Evolutionary conservation across 768 basidiomycete genomes (phyloP).

Genomic region (Pulveroboletus sp.): DNA sequence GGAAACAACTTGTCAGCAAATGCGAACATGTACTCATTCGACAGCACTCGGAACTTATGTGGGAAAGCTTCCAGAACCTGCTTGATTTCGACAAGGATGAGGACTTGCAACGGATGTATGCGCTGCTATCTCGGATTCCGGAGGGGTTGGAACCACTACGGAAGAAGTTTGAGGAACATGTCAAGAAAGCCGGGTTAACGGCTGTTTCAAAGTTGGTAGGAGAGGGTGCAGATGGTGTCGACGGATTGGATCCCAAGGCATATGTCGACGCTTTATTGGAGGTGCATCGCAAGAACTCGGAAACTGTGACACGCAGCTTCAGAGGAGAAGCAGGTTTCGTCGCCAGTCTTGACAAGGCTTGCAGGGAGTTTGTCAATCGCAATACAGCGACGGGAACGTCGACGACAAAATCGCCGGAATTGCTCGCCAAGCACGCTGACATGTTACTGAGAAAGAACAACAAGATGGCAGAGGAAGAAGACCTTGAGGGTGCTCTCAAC

Average conservation of each 20-base stretch:
- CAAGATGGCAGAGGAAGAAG: slow-evolving; percentile 89
- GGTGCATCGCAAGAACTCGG: slow-evolving; percentile 88
- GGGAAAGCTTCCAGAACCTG: slow-evolving; percentile 86
- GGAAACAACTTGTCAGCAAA: slow-evolving; percentile 71
- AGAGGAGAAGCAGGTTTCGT: slow-evolving; percentile 91
- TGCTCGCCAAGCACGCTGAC: slow-evolving; percentile 90
- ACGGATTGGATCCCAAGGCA: slow-evolving; percentile 81
- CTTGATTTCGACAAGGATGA: slow-evolving; percentile 93
- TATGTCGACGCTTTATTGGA: slow-evolving; percentile 92
- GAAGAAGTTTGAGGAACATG: slow-evolving; percentile 92
- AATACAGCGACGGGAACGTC: slow-evolving; percentile 88
- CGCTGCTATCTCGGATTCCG: slow-evolving; percentile 82
- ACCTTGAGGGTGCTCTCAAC: slow-evolving; percentile 84
- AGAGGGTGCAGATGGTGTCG: slow-evolving; percentile 48
- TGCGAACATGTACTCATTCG: slow-evolving; percentile 93
- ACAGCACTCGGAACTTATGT: slow-evolving; percentile 78
- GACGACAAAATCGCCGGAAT: slow-evolving; percentile 81
- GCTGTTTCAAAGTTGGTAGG: slow-evolving; percentile 70
- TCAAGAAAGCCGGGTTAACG: slow-evolving; percentile 82
- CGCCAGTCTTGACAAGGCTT: slow-evolving; percentile 90
- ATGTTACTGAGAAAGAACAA: slow-evolving; percentile 88
- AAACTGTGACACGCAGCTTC: slow-evolving; percentile 85
- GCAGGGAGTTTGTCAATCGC: slow-evolving; percentile 90
- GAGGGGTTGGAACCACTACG: slow-evolving; percentile 88
- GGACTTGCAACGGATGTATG: slow-evolving; percentile 93